A percentile compares a stretch with the other conserved stretches of the same genome.
Evolutionary conservation across 306 rosid species (phyloP).

Genomic region (Adenanthera pavonina): DNA sequence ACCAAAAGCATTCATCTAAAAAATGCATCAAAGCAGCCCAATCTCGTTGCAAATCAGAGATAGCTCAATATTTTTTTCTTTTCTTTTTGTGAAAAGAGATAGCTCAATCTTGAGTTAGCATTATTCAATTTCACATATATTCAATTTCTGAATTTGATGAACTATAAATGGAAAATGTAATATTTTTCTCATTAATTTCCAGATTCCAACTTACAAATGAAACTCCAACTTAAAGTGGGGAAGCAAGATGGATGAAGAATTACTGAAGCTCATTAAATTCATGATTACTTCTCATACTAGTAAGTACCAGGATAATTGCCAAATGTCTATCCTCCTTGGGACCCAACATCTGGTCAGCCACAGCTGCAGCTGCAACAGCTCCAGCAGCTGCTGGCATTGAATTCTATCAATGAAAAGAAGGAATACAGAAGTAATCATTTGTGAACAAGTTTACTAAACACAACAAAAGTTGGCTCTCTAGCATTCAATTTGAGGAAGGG

Average conservation of each 20-base stretch:
- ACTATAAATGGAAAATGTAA: slow-evolving; percentile 25
- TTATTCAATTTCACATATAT: slow-evolving; percentile 7
- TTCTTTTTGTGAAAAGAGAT: too few species aligned
- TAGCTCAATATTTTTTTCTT: too few species aligned
- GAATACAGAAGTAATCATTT: slow-evolving; percentile 26
- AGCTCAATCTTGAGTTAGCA: neutral
- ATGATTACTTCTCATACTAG: slow-evolving; percentile 20
- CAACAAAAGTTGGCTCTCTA: slow-evolving; percentile 22
- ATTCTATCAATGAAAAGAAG: slow-evolving; percentile 58
- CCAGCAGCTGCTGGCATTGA: slow-evolving; percentile 99
- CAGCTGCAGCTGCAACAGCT: slow-evolving; percentile 97
- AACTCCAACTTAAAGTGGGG: slow-evolving; percentile 21
- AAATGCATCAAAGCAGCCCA: neutral
- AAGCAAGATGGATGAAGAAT: slow-evolving; percentile 23
- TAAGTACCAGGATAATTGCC: slow-evolving; percentile 91
- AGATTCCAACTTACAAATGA: slow-evolving; percentile 33
- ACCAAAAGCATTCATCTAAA: too few species aligned
- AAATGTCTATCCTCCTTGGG: slow-evolving; percentile 93
- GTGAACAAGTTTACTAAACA: slow-evolving; percentile 33
- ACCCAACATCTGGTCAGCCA: slow-evolving; percentile 99
- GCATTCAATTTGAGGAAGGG: slow-evolving; percentile 16
- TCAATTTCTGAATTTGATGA: slow-evolving; percentile 29
- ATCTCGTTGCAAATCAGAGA: neutral
- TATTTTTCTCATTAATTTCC: slow-evolving; percentile 14
- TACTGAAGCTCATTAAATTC: slow-evolving; percentile 7